Evolutionary conservation across 2,329 filamentous ascomycete genomes (phyloP), one percentile per base, ranked within the genome.

Genomic region (Westerdykella sp.): DNA sequence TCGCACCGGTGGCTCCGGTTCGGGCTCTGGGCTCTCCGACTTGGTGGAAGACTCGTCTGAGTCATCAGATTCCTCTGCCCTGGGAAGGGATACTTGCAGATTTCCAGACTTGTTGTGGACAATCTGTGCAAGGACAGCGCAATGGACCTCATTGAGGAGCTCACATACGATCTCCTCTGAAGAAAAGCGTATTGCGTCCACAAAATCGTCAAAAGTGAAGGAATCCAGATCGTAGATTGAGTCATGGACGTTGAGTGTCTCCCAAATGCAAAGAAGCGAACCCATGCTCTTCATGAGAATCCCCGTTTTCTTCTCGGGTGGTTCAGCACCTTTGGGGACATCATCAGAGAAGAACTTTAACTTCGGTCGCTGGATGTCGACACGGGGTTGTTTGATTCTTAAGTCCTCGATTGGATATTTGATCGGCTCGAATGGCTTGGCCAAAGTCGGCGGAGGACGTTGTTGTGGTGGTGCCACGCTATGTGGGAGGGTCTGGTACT

Each of bases 341-440:
- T 88, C 78, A 41, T 75, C 76, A 47, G 84, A 87, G 54, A 94
- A 73, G 60, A 86, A 95, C 44, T 86, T 87, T 37, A 97, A 69
- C 1, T 78, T 69, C 2, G 93, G 93, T 12, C 93, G 81, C 43
- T 81, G 76, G 34, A 76, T 66, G 10, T 76, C 80, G 41, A 83
- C 77, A 21, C 71, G 70, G 44, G 80, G 79, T 2, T 84, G 83
- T 16, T 83, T 77, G 18, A 97, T 75, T 53, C 95, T 85, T 39
- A 97, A 70, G 68, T 98, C 93, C 59, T 98, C 93, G 48, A 95
- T 95, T 0, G 93, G 93, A 63, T 96, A 97, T 63, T 95, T 96
- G 48, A 93, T 84, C 1, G 86, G 85, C 41, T 65, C 62, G 14
- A 63, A 55, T 4, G 55, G 49, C 39, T 51, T 53, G 10, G 51